Base-by-base conservation (phyloP, 2,329 filamentous ascomycete species). In the Didymella sp. region DNA sequence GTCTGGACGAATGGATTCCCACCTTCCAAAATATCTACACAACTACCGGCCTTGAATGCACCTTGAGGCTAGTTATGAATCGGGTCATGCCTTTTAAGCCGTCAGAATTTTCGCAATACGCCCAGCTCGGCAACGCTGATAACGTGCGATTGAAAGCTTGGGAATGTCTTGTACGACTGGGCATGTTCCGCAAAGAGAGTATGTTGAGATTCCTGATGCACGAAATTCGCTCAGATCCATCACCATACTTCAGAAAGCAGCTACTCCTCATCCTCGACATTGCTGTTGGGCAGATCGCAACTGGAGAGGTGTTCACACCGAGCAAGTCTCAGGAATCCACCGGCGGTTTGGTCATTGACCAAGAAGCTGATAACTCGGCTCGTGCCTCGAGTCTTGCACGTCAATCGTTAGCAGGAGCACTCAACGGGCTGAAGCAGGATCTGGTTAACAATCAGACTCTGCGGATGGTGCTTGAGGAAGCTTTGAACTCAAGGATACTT, bases 21-120 rank as follows among this genome's bases (percentile, higher is more conserved):
- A 88, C 86, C 0, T 87, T 83, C 67, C 85, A 87, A 52, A 89
- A 89, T 62, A 75, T 87, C 22, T 87, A 87, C 70, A 85, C 86
- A 1, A 80, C 80, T 12, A 85, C 86, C 12, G 85, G 85, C 19
- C 76, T 89, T 17, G 79, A 84, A n/a, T 87, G 85, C 71, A 80
- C 85, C 58, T 77, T 81, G 59, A 80, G 80, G 61, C 76, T 88
- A 17, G 82, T 83, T 61, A 77, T 82, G 59, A 81, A 80, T 6
- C 81, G 80, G 11, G 78, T 85, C 31, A 78, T 83, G 40, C 80
- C 82, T 9, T 73, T 81, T 51, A 83, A 84, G 60, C 68, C 81
- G 0, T 78, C 82, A 42, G 85, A 87, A 50, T 85, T 88, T 56
- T 66, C 88, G 56, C 84, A 85, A 48, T 89, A 88, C 63, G 85